phyloP scores from a whole-genome alignment of 2,329 filamentous ascomycete species.

The Fusarium temperatum region DNA sequence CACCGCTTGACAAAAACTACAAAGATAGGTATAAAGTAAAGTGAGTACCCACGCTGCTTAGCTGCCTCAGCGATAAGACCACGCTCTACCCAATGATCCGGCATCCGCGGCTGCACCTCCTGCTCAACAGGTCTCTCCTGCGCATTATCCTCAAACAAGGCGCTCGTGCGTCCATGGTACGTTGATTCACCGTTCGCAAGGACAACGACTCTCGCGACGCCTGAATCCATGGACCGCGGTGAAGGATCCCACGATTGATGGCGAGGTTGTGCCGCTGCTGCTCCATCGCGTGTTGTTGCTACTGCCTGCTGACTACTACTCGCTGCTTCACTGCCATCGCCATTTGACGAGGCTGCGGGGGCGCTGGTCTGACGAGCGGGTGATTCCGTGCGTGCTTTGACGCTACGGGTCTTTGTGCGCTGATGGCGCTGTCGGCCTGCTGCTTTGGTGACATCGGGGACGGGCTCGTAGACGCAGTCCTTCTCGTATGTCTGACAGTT shows the following conservation, averaged over 20 bases:
- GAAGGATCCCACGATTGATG: conserved; percentile 9
- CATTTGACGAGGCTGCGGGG: not conserved
- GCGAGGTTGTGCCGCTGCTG: not conserved
- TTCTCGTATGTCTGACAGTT: conserved; percentile 28
- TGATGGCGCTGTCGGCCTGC: conserved; percentile 31
- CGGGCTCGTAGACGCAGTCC: conserved; percentile 41
- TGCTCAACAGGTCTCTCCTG: conserved; percentile 15
- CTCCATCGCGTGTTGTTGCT: not conserved
- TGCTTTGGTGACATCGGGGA: conserved; percentile 24
- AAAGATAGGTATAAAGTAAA: conserved; percentile 32
- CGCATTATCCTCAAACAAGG: conserved; percentile 53
- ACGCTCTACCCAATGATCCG: conserved; percentile 54
- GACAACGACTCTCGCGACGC: conserved; percentile 50
- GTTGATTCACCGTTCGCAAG: conserved; percentile 53
- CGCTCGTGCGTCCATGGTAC: conserved; percentile 60
- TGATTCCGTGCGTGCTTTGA: not conserved
- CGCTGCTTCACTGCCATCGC: not conserved
- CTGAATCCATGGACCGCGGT: conserved; percentile 20
- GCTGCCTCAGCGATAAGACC: conserved; percentile 45
- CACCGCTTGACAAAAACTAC: not conserved
- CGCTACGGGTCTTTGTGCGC: conserved; percentile 19
- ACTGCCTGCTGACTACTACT: not conserved
- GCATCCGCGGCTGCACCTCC: conserved; percentile 43
- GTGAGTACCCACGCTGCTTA: conserved; percentile 30
- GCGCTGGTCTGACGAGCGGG: not conserved